Percentiles rank a stretch among this genome's conserved stretches.
Conservation (phyloP, 768 basidiomycete species). For the Lactarius psammicola region DNA sequence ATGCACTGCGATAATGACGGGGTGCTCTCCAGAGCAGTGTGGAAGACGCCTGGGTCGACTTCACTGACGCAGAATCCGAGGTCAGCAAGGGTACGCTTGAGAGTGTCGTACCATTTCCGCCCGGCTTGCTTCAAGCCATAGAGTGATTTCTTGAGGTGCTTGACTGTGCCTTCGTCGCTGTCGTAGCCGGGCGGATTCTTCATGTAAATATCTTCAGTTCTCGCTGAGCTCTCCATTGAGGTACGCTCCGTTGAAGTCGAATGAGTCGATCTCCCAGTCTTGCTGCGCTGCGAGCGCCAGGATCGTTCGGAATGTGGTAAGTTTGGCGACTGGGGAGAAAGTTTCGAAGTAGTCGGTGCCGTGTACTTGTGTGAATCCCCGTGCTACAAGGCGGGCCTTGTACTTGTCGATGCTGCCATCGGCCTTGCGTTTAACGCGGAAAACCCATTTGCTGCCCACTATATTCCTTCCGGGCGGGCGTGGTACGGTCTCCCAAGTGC, state of each 20-base stretch:
- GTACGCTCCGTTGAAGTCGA: constrained; percentile 39
- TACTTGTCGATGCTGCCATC: no score
- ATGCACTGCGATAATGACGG: constrained; percentile 27
- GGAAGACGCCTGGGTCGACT: constrained; percentile 28
- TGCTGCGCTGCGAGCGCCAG: constrained; percentile 29
- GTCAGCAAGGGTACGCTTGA: not conserved
- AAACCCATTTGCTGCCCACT: constrained; percentile 27
- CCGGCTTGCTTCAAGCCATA: no score
- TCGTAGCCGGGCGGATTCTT: constrained; percentile 24
- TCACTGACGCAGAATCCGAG: constrained; percentile 22
- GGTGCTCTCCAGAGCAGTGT: not conserved
- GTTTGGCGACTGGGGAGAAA: constrained; percentile 38
- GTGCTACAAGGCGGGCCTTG: no score
- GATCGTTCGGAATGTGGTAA: constrained; percentile 31
- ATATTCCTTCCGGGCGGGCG: constrained; percentile 26
- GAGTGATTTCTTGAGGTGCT: no score
- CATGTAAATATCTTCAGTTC: not conserved
- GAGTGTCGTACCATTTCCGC: constrained; percentile 28
- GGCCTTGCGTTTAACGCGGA: no score
- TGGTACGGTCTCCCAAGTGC: constrained; percentile 36
- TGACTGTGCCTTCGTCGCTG: no score
- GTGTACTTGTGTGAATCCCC: constrained; percentile 27
- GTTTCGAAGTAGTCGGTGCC: constrained; percentile 31
- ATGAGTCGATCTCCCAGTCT: constrained; percentile 34
- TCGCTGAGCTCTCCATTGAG: constrained; percentile 17